Evolutionary conservation across 2,329 filamentous ascomycete genomes (phyloP), one percentile per base, ranked within the genome.

Genomic region (Fusarium sp.): DNA sequence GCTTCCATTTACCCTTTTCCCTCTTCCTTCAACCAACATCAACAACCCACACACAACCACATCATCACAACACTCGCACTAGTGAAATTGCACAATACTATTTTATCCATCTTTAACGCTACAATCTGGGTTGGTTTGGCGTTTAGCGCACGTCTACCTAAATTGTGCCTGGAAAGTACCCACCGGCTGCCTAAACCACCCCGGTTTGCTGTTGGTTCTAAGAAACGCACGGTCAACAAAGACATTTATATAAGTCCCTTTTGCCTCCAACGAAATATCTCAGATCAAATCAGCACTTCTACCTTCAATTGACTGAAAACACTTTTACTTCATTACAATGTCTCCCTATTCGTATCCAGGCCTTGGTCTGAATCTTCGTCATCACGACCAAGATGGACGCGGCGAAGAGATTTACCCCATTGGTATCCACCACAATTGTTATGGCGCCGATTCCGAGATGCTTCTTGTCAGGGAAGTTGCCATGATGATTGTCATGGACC

Each of bases 401-500:
- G 32, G 9, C 16, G 0, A n/a, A 8, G 65, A 60, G 4, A 14
- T n/a, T 0, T 69, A 60, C 1, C 59, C 65, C 7, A 44, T 4
- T 2, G 54, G 4, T 6, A 30, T 55, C 6, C 48, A 60, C 2
- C 24, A 22, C 0, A 32, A 37, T 11, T 60, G 34, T 1, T 1
- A 0, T 3, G 53, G 65, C 3, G 5, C 18, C 4, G 6, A 32
- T 0, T 70, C 67, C 0, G 61, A 67, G 10, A 48, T 73, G 42
- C 29, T 73, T 2, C 37, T 67, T 2, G 24, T 71, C 0, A 51
- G 74, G 1, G 74, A 75, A 40, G 68, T 62, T 7, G 69, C 63
- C 3, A 77, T 77, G 76, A 67, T 77, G 69, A 66, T 64, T 25
- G 34, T 76, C 18, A 77, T 77, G 73, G 57, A 77, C 18, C 57